These are phyloP conservation scores for Physcomitrium patens DNA, from an alignment of 225 moss, liverwort and hornwort species.

Conservation along the genomic window DNA sequence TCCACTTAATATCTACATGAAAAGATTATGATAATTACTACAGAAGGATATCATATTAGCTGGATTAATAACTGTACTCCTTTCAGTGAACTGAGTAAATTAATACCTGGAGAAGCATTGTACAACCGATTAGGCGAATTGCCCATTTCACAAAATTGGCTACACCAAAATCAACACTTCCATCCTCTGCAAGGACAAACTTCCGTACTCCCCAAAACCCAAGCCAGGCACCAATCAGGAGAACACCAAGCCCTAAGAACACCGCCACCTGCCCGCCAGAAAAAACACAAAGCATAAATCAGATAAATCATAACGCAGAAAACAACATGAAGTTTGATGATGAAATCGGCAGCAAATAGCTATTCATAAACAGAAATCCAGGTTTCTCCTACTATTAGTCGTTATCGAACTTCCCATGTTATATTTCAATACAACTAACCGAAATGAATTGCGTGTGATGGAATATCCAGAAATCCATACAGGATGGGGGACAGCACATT, in stretches of 20 bases:
- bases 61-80: not conserved
- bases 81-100: constrained; percentile 14
- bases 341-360: constrained; percentile 21
- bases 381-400: too few relatives aligned
- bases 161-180: constrained; percentile 59
- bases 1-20: constrained; percentile 2
- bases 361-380: not conserved
- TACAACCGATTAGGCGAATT: constrained; percentile 61
- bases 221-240: constrained; percentile 65
- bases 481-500: not conserved
- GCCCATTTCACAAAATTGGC: constrained; percentile 69
- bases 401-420: too few relatives aligned
- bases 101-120: constrained; percentile 62
- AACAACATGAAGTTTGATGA: constrained; percentile 12
- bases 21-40: constrained; percentile 10
- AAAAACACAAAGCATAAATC: constrained; percentile 13
- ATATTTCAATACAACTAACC: too few relatives aligned
- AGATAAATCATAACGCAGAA: constrained; percentile 2
- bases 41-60: constrained; percentile 2
- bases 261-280: constrained; percentile 53
- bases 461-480: constrained; percentile 15
- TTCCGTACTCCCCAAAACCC: constrained; percentile 76
- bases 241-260: constrained; percentile 57
- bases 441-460: not conserved
- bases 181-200: constrained; percentile 65